A percentile compares a stretch with the other conserved stretches of the same genome.
Evolutionary conservation across 2,329 filamentous ascomycete species (phyloP).

Genomic region (Phialophora verrucosa): DNA sequence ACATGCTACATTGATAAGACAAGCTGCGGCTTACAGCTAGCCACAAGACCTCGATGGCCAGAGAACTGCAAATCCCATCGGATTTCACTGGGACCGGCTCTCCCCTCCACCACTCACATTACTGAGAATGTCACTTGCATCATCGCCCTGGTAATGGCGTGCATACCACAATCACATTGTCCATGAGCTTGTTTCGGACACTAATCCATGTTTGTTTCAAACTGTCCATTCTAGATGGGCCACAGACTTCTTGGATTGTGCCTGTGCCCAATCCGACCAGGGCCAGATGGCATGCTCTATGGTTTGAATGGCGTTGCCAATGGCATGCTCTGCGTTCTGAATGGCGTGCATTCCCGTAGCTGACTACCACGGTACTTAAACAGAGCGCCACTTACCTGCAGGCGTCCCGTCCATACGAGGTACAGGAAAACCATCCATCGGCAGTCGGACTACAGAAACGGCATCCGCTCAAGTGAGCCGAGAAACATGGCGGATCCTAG

Average conservation of each 20-base stretch:
- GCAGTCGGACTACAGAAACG: conserved; percentile 5
- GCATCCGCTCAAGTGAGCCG: background rate
- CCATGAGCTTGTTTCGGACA: conserved; percentile 17
- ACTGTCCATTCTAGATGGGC: conserved; percentile 18
- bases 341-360: conserved; percentile 24
- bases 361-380: conserved; percentile 4
- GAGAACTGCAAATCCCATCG: background rate
- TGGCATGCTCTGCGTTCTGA: conserved; percentile 24
- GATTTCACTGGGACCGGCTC: background rate
- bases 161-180: conserved; percentile 14
- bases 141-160: conserved; percentile 20
- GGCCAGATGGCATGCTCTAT: conserved; percentile 1
- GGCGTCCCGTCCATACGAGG: conserved; percentile 2
- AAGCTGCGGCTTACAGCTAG: conserved; percentile 6
- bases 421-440: background rate
- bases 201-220: conserved; percentile 20
- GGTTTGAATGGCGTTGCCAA: conserved; percentile 7
- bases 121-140: conserved; percentile 3
- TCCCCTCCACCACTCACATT: background rate
- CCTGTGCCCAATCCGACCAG: conserved; percentile 13
- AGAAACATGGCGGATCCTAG: conserved; percentile 13
- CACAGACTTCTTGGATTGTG: background rate
- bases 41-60: background rate
- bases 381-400: conserved; percentile 14
- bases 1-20: background rate